phyloP scores from a whole-genome alignment of 805 yeast species.

The Starmera dryadoides region DNA sequence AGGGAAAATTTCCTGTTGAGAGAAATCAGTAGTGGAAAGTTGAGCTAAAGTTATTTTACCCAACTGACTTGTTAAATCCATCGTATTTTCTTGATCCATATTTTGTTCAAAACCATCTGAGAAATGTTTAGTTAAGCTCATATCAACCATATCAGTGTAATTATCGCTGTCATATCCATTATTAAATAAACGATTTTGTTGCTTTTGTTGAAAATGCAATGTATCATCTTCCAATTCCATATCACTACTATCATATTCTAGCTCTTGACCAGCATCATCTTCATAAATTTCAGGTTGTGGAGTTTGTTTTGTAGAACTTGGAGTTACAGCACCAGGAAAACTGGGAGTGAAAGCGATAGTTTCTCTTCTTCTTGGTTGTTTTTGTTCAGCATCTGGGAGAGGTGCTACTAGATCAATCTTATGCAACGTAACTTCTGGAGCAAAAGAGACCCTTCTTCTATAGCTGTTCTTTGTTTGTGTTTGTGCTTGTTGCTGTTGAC shows the following conservation, averaged over 20 bases:
- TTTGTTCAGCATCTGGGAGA: constrained; percentile 7
- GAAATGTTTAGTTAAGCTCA: constrained; percentile 9
- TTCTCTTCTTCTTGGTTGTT: constrained; percentile 19
- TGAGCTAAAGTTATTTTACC: constrained; percentile 13
- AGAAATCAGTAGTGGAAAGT: background rate
- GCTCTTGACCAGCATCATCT: constrained; percentile 10
- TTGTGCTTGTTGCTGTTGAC: constrained; percentile 2
- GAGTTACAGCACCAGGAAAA: background rate
- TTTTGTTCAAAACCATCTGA: constrained; percentile 1
- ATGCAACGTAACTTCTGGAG: constrained; percentile 23
- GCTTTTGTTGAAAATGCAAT: constrained; percentile 1
- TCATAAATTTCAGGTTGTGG: background rate
- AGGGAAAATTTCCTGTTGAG: no score
- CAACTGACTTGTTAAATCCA: constrained; percentile 21
- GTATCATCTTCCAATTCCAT: constrained; percentile 20
- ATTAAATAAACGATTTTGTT: constrained; percentile 11
- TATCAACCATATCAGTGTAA: constrained; percentile 12
- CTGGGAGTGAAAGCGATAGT: constrained; percentile 18
- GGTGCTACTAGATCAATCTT: constrained; percentile 16
- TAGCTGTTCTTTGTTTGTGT: constrained; percentile 10
- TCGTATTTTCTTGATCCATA: constrained; percentile 13
- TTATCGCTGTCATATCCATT: constrained; percentile 10
- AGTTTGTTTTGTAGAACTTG: no score
- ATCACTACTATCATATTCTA: constrained; percentile 19
- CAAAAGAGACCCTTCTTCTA: constrained; percentile 22